Evolutionary conservation across 2,329 filamentous ascomycete species (phyloP), one percentile per base, ranked within the genome.

Genomic region (Keithomyces neogunnii): DNA sequence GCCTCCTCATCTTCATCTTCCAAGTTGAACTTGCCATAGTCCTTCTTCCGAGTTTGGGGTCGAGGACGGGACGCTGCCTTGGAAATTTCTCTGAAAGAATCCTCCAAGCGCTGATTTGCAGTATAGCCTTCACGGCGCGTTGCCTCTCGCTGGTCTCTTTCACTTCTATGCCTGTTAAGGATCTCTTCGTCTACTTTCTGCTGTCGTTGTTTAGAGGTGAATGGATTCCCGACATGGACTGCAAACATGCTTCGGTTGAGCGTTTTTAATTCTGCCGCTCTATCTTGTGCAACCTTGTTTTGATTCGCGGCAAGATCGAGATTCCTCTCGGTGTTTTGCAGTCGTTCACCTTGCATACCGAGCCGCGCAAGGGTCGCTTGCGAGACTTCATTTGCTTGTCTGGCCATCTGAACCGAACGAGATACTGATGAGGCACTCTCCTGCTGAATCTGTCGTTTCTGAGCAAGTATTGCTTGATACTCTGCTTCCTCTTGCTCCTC

Each of bases 181-280:
- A 88, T 78, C 50, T 81, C 76, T 48, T 85, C 75, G 57, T 93
- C 88, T 40, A 81, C 78, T 52, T 80, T 81, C 50, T 76, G 74
- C 31, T 77, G 78, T 44, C 85, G 79, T 57, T 77, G 79, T 55
- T 80, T 82, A 11, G 81, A 82, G 0, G 88, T 93, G 65, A 96
- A 89, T 0, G 86, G 86, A 60, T 89, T 89, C 49, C 76, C 75
- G 30, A 91, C 84, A 62, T 90, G 86, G 28, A 91, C 80, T 4
- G 88, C 87, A 63, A 96, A 96, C 89, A 96, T 95, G 72, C 85
- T 90, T 56, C 86, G 77, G 69, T 96, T 95, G 47, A 95, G 74
- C 1, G 81, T 88, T 72, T 92, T 92, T 38, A 96, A 73, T 63
- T 96, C 89, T 46, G 83, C 81, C 1, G 89, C 86, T 60, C 88